These are phyloP conservation scores for Cyclostephanos tholiformis DNA, from an alignment of 108 stramenopile species.

Conservation along the genomic window DNA sequence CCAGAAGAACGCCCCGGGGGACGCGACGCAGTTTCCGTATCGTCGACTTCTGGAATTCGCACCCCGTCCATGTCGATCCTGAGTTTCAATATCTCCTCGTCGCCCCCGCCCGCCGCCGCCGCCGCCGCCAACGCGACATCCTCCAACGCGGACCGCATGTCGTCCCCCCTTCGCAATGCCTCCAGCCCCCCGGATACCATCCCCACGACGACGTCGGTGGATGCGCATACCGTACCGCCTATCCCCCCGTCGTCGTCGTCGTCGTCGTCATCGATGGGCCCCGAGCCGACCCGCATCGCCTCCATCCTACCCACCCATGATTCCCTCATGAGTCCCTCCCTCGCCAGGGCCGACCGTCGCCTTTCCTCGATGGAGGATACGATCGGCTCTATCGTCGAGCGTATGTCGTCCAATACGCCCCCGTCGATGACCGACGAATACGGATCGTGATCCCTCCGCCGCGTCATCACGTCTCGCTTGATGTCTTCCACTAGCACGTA, in stretches of 20 bases:
- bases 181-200: slow-evolving; percentile 36
- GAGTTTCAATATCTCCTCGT: slow-evolving; percentile 9
- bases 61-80: slow-evolving; percentile 5
- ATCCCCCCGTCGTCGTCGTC: neutral
- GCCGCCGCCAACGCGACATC: slow-evolving; percentile 14
- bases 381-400: neutral
- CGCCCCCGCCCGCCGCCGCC: neutral
- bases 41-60: slow-evolving; percentile 18
- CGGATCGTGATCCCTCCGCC: slow-evolving; percentile 8
- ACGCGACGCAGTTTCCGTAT: neutral
- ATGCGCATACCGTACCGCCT: slow-evolving; percentile 16
- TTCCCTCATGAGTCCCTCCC: slow-evolving; percentile 9
- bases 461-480: slow-evolving; percentile 22
- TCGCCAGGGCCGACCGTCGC: neutral
- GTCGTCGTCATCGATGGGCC: slow-evolving; percentile 2
- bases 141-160: slow-evolving; percentile 22
- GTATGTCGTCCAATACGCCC: slow-evolving; percentile 14
- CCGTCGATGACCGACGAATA: slow-evolving; percentile 13
- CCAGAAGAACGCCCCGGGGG: neutral
- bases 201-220: slow-evolving; percentile 22
- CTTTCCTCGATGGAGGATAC: neutral
- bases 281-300: neutral
- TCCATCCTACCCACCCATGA: slow-evolving; percentile 17
- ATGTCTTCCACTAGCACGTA: slow-evolving; percentile 28
- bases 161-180: slow-evolving; percentile 28